A percentile compares a stretch with the other conserved stretches of the same genome.
These are phyloP conservation scores for Tribonema minus DNA, from an alignment of 108 stramenopile genomes.

Conservation along the genomic window DNA sequence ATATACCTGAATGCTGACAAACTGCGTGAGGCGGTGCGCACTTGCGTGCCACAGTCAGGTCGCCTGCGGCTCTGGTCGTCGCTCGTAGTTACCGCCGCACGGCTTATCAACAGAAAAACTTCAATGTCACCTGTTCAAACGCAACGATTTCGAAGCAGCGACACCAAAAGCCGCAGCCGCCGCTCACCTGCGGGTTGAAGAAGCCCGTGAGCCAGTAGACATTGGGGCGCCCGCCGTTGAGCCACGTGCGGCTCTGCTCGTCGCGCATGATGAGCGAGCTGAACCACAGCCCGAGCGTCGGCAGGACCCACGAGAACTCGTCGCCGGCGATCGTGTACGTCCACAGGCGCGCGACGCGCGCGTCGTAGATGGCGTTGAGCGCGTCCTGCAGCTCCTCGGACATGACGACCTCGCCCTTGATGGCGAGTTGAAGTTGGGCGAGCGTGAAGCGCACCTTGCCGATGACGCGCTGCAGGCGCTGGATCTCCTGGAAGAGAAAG, in stretches of 20 bases:
- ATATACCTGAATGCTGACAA: too few relatives aligned
- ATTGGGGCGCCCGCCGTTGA: constrained; percentile 65
- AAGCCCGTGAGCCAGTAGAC: constrained; percentile 80
- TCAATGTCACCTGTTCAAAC: too few relatives aligned
- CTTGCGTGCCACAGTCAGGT: too few relatives aligned
- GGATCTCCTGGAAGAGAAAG: constrained; percentile 82
- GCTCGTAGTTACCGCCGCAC: too few relatives aligned
- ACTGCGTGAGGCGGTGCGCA: too few relatives aligned
- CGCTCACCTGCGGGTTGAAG: constrained; percentile 66
- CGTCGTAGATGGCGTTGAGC: constrained; percentile 71
- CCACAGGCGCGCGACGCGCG: constrained; percentile 71
- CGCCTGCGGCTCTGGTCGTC: too few relatives aligned
- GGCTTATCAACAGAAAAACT: too few relatives aligned
- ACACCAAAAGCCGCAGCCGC: too few relatives aligned
- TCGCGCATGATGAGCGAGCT: constrained; percentile 69
- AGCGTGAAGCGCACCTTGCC: constrained; percentile 71
- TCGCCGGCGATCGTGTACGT: constrained; percentile 79
- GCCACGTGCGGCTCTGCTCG: constrained; percentile 73
- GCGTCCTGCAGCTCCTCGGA: constrained; percentile 73
- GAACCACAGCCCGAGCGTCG: constrained; percentile 78
- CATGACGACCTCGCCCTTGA: constrained; percentile 84
- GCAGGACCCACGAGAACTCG: constrained; percentile 78
- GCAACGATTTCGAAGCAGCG: too few relatives aligned
- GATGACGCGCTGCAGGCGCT: constrained; percentile 72
- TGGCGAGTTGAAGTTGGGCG: constrained; percentile 72